Evolutionary conservation across 2,329 filamentous ascomycete genomes (phyloP), one percentile per base, ranked within the genome.

Genomic region (Xylaria polymorpha): DNA sequence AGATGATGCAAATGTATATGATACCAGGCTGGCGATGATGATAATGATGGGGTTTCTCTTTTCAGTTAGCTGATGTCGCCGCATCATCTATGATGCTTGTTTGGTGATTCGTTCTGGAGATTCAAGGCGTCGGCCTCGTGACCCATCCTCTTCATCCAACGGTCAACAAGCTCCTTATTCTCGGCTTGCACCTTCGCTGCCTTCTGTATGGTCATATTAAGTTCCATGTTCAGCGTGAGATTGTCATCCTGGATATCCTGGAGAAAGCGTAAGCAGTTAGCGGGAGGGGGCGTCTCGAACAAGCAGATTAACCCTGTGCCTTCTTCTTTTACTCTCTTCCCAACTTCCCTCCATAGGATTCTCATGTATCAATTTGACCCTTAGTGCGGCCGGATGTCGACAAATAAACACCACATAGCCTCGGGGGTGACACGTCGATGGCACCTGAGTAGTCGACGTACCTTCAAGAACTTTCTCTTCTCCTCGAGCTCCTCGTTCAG

Each of bases 201-300:
- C 77, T 90, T 89, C 78, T 94, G 88, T 79, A 97, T 94, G 3
- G 91, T 90, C 84, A 98, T 88, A 74, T 96, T 94, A 51, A 98
- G 85, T 80, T 98, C 92, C 73, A 98, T 85, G 74, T 94, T 94
- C 56, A 98, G 82, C 0, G 93, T 91, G 60, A 97, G 90, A 81
- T 97, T 91, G 80, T 99, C 96, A 80, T 98, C 94, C 82, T 98
- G 95, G 62, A 97, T 91, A 76, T 95, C 88, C 87, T 91, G 75
- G 53, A 64, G 22, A 59, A 32, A 20, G 29, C 9, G 4, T n/a
- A 55, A 29, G 12, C 7, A 56, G 64, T 69, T 46, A 70, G 69
- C 46, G 62, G 20, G 18, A 20, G 12, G 50, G 29, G 29, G 15
- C 6, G 5, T 35, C 43, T 18, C 32, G 22, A 15, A 20, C 39